These are phyloP conservation scores for Cyberlindnera veronae DNA, from an alignment of 805 yeast genomes.

Conservation along the genomic window DNA sequence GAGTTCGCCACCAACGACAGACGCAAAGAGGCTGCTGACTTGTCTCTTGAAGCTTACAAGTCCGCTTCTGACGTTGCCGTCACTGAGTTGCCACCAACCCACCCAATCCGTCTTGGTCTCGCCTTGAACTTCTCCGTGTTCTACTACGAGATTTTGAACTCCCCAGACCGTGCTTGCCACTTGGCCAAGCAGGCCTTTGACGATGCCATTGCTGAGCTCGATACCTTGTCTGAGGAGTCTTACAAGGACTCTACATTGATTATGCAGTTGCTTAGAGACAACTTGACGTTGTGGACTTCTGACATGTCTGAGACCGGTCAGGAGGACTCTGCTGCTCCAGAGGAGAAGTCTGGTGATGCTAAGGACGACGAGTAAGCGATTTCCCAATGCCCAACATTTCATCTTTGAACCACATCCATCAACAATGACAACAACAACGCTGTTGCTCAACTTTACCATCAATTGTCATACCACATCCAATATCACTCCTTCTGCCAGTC, in stretches of 20 bases:
- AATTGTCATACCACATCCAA: no score
- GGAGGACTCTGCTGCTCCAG: constrained; percentile 43
- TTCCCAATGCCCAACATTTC: no score
- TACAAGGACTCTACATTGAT: constrained; percentile 98
- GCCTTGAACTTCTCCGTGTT: constrained; percentile 97
- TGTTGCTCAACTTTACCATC: no score
- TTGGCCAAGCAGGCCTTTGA: constrained; percentile 98
- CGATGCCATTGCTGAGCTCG: constrained; percentile 98
- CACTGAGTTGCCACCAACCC: constrained; percentile 96
- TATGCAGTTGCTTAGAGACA: constrained; percentile 98
- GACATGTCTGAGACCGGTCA: constrained; percentile 84
- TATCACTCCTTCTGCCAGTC: no score
- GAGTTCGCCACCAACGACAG: constrained; percentile 91
- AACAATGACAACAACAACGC: no score
- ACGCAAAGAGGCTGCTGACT: constrained; percentile 89
- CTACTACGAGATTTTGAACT: constrained; percentile 96
- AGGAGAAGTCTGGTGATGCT: constrained; percentile 31
- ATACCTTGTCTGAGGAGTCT: constrained; percentile 95
- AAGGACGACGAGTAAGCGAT: constrained; percentile 31
- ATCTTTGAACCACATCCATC: background rate
- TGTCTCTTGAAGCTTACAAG: constrained; percentile 91
- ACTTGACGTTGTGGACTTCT: constrained; percentile 96
- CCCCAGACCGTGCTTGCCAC: constrained; percentile 98
- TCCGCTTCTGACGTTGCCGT: constrained; percentile 96
- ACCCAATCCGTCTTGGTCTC: constrained; percentile 96